Evolutionary conservation across 202 grass and related monocot species (phyloP).

Genomic region (Digitaria exilis): DNA sequence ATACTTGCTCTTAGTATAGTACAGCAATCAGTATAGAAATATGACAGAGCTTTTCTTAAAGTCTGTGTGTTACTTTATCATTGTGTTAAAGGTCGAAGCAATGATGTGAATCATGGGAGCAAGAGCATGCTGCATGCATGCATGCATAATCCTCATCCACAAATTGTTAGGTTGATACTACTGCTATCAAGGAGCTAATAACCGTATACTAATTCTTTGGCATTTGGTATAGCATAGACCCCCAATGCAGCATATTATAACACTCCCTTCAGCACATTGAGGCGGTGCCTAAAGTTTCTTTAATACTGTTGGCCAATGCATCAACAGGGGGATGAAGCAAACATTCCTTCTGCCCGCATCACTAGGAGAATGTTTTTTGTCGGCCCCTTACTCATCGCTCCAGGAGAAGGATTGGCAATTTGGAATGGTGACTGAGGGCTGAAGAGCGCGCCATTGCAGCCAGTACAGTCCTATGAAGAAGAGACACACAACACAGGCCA

Average conservation of each 20-base stretch:
- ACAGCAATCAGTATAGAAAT: slow-evolving; percentile 9
- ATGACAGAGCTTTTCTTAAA: slow-evolving; percentile 15
- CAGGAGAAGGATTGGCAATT: slow-evolving; percentile 9
- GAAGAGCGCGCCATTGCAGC: slow-evolving; percentile 23
- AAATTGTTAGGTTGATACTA: slow-evolving; percentile 27
- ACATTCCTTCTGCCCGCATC: slow-evolving; percentile 54
- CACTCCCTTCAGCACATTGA: slow-evolving; percentile 19
- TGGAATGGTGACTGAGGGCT: slow-evolving; percentile 28
- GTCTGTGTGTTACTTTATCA: slow-evolving; percentile 11
- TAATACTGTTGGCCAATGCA: slow-evolving; percentile 42
- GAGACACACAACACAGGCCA: slow-evolving; percentile 23
- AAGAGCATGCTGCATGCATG: too few species aligned
- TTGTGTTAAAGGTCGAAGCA: slow-evolving; percentile 1
- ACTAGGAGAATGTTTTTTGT: slow-evolving; percentile 68
- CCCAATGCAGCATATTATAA: slow-evolving; percentile 14
- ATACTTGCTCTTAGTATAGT: too few species aligned
- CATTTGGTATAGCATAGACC: not conserved
- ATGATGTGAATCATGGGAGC: slow-evolving; percentile 40
- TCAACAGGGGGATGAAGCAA: slow-evolving; percentile 32
- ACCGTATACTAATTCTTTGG: not conserved
- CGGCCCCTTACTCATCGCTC: slow-evolving; percentile 12
- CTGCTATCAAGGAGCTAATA: slow-evolving; percentile 25
- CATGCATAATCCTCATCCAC: slow-evolving; percentile 16
- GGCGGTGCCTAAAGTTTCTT: slow-evolving; percentile 5
- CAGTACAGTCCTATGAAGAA: slow-evolving; percentile 19